Conservation (phyloP, 495 filamentous ascomycete genomes). For the Lophiotrema nucula region DNA sequence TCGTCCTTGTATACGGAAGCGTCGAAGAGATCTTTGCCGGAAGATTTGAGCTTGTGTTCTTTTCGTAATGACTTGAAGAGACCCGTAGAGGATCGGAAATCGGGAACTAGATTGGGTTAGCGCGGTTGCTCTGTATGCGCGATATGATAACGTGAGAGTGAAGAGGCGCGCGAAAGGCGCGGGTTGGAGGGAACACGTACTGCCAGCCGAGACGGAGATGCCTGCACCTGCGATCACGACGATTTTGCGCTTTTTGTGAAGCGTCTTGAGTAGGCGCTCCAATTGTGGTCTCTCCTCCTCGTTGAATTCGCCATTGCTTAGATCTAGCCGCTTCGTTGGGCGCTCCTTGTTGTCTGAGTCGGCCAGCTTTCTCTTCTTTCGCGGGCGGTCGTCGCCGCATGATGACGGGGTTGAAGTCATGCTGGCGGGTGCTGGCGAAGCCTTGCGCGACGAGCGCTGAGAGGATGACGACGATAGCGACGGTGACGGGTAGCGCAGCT, state of each 20-base stretch:
- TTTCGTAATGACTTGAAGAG: constrained; percentile 80
- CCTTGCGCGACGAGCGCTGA: constrained; percentile 48
- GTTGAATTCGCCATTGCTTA: constrained; percentile 49
- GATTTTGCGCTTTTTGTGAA: constrained; percentile 89
- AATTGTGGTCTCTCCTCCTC: constrained; percentile 58
- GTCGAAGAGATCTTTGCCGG: constrained; percentile 94
- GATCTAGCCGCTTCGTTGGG: constrained; percentile 72
- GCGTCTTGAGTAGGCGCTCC: constrained; percentile 66
- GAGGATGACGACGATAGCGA: constrained; percentile 62
- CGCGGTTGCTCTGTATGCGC: constrained; percentile 48
- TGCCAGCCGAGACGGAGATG: constrained; percentile 93
- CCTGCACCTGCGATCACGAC: constrained; percentile 95
- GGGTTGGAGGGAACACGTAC: constrained; percentile 47
- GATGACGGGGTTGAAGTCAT: constrained; percentile 28
- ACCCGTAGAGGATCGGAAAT: constrained; percentile 88
- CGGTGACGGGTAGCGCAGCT: constrained; percentile 50
- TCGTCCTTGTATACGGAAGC: constrained; percentile 95
- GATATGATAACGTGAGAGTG: constrained; percentile 1
- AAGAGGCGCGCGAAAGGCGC: background rate
- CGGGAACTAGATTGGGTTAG: constrained; percentile 71
- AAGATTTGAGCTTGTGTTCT: constrained; percentile 86
- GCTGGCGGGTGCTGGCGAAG: constrained; percentile 40
- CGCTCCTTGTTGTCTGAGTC: constrained; percentile 66
- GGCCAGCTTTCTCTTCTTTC: constrained; percentile 69
- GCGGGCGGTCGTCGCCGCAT: constrained; percentile 58